Evolutionary conservation across 768 basidiomycete species (phyloP), one percentile per base, ranked within the genome.

Genomic region (Xerocomellus intermedius): DNA sequence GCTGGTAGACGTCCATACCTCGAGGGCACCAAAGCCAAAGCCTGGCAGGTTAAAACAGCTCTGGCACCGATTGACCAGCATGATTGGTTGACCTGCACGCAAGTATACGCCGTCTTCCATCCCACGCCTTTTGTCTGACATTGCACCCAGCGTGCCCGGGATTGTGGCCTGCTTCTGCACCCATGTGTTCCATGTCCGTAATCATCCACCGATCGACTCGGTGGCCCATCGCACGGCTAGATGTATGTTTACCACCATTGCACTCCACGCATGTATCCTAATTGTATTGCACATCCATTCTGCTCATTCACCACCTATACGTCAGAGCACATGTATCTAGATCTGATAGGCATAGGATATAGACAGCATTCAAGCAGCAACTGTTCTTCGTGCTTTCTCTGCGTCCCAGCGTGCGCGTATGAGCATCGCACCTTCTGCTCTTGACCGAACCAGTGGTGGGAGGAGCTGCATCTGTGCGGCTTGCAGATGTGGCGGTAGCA

Each of bases 361-460:
- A 61, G 45, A 48, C n/a, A 45, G 13, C 8, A 37, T 39, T 61
- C 54, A 69, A 39, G 59, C 52, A 33, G 48, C 54, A 1, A 14
- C 42, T 33, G 56, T 45, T 63, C 65, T 61, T 51, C 69, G 65
- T 46, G 67, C 60, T 6, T 77, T 79, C 66, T 89, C 87, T 42
- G 80, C 82, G 22, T 84, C 82, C 91, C 91, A 93, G 39, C 87
- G 82, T 22, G 86, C 82, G 51, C 81, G 81, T 77, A 93, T 85
- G 47, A 87, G 73, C 56, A 79, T 78, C 46, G 83, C 77, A 14
- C 91, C 90, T 64, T 91, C 86, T 26, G 79, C 74, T 68, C 82
- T 81, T 41, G 89, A 82, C 36, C 81, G 82, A 36, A 89, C 71
- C 1, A 82, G 70, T 10, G 86, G 79, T 4, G 80, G 67, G 21